Percentiles rank a stretch among this genome's conserved stretches.
Conservation (phyloP, 805 yeast species). For the Metschnikowia cubensis region DNA sequence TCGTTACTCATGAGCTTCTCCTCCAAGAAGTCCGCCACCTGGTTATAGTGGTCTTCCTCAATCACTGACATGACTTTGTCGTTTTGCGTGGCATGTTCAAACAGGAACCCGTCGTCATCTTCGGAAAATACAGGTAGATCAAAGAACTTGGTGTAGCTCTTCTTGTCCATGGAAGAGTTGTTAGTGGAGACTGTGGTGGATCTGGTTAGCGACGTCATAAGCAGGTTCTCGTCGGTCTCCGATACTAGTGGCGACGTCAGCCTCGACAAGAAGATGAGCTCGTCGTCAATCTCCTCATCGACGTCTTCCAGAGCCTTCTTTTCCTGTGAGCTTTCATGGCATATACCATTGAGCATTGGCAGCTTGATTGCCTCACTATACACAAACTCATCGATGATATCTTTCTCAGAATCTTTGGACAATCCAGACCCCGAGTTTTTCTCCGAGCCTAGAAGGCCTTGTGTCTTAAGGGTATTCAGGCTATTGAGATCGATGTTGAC, state of each 20-base stretch:
- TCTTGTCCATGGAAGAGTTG: conserved; percentile 19
- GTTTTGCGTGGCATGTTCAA: conserved; percentile 14
- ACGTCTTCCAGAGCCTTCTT: conserved; percentile 9
- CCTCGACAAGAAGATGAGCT: conserved; percentile 30
- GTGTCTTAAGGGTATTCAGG: conserved; percentile 8
- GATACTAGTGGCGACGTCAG: conserved; percentile 36
- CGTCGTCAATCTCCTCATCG: conserved; percentile 20
- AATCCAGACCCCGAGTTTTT: background rate
- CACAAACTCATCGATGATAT: background rate
- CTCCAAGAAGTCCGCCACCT: conserved; percentile 38
- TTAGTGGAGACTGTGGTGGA: conserved; percentile 40
- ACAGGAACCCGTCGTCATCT: conserved; percentile 17
- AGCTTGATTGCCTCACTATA: background rate
- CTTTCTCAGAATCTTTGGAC: background rate
- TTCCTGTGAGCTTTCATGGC: background rate
- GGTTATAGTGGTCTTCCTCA: conserved; percentile 37
- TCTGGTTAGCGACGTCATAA: conserved; percentile 39
- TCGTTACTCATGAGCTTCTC: conserved; percentile 39
- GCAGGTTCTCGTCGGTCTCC: conserved; percentile 30
- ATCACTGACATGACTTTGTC: conserved; percentile 22
- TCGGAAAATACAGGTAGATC: conserved; percentile 32
- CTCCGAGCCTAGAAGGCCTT: background rate
- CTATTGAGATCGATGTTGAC: conserved; percentile 24
- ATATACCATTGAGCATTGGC: background rate
- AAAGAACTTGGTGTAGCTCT: conserved; percentile 21